Base-by-base conservation (phyloP, 2,329 filamentous ascomycete genomes). In the Sclerotinia glacialis region DNA sequence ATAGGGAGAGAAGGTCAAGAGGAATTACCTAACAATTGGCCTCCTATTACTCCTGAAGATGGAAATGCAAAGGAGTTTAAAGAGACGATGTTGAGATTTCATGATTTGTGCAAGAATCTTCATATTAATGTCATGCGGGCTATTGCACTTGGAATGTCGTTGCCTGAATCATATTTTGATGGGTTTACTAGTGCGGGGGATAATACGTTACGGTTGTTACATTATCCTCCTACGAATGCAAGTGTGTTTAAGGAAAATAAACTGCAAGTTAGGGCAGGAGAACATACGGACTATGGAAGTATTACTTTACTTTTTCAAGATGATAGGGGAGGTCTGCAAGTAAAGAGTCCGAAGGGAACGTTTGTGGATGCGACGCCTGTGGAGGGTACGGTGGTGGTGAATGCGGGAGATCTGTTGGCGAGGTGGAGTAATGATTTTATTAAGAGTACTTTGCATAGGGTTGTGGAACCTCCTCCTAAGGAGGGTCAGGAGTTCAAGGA, bases 381-480 rank as follows among this genome's bases (percentile, higher is more conserved):
- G 68, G 82, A 87, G 46, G 88, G 87, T 65, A 93, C 92, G 0
- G 89, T 95, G 50, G 91, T 97, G 14, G 85, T 97, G 70, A 97
- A 97, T 74, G 93, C 93, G 0, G 93, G 93, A 1, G 93, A 97
- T 76, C 77, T 97, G 71, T 80, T 97, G 60, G 89, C 91, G 1
- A 83, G 93, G 63, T 97, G 93, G 93, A 92, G 90, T 70, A 97
- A 97, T 75, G 92, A 96, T 74, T 90, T 86, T 5, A 96, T 97
- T 79, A 93, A 90, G 80, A 94, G 90, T 75, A 97, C 93, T 5
- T 86, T 93, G 68, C 93, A 97, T 78, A 87, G 93, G 14, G 93
- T 97, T 0, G 91, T 97, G 6, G 91, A 97, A 79, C 93, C 93
- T 2, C 90, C 91, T 0, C 80, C 81, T 8, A 55, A 55, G 14